Base-by-base conservation (phyloP, 1,284 basidiomycete species). In the Tremellales sp. region DNA sequence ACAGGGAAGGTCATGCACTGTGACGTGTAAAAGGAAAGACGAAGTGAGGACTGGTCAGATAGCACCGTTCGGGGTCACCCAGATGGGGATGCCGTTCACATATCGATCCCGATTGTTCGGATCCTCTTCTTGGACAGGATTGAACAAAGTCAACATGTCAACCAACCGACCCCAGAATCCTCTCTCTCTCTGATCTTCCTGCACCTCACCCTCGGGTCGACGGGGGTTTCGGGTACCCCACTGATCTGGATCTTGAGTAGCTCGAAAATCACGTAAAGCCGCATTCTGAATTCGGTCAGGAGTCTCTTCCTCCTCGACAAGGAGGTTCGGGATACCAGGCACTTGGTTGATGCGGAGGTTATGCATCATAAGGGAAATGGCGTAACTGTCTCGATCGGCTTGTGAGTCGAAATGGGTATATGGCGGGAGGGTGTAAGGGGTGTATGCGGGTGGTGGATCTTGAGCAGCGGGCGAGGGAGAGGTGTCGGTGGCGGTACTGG, bases 171-270 rank as follows among this genome's bases (percentile, higher is more conserved):
- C 50, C 27, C 25, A 35, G 15, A 41, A 43, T 17, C 45, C 50
- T 17, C 23, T 21, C 11, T 31, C 23, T 17, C 23, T 21, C 11
- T 31, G 19, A 2, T n/a, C 37, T n/a, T 45, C 45, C 24, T 24
- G 2, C 13, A 6, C 17, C 15, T 12, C 11, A 17, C 21, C 6
- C 21, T 12, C 41, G 7, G 4, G 6, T 26, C 19, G 31, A 21
- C 48, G 49, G 24, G 40, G 50, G n/a, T 19, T 17, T n/a, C 55
- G 22, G 8, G 31, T 45, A 19, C 54, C 57, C 57, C 57, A 60
- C n/a, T 54, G 45, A 1, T 44, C n/a, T 4, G 57, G 54, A 37
- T 60, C 43, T 36, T 54, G 52, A 26, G 46, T 44, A 19, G 37
- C 39, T 12, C 37, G 19, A 17, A 42, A 56, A 7, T 60, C 57